phyloP scores from a whole-genome alignment of 306 rosid genomes.

The Vigna angularis region DNA sequence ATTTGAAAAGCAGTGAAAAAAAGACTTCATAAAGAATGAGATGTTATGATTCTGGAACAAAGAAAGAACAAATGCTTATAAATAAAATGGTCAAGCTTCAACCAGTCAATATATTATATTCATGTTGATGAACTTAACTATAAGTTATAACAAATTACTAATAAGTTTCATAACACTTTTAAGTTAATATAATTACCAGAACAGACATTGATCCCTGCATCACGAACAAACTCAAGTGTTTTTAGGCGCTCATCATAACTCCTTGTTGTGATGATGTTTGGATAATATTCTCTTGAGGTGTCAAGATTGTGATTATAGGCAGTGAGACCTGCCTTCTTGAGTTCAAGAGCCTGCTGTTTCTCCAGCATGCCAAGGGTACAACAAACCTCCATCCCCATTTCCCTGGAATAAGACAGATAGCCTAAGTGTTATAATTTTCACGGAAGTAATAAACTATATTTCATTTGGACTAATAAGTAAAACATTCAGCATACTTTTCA shows the following conservation, averaged over 20 bases:
- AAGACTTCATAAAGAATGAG: no score
- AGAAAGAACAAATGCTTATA: no score
- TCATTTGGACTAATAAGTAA: constrained; percentile 16
- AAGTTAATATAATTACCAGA: constrained; percentile 64
- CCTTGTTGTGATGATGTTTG: constrained; percentile 93
- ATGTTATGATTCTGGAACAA: no score
- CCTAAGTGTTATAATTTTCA: constrained; percentile 21
- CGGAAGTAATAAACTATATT: not conserved
- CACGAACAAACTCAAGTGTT: constrained; percentile 90
- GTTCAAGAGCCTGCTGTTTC: constrained; percentile 89
- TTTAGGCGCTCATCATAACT: constrained; percentile 88
- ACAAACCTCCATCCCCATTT: constrained; percentile 98
- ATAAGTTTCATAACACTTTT: constrained; percentile 14
- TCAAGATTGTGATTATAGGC: constrained; percentile 98
- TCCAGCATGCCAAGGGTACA: constrained; percentile 99
- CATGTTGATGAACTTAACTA: no score
- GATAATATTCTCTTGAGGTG: constrained; percentile 96
- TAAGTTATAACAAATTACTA: not conserved
- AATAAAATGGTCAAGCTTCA: no score
- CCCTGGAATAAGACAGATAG: constrained; percentile 56
- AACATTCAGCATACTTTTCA: constrained; percentile 21
- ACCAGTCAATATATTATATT: no score
- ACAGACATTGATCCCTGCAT: constrained; percentile 97
- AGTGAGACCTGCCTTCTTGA: constrained; percentile 94
- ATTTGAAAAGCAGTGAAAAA: no score